A percentile compares a stretch with the other conserved stretches of the same genome.
Evolutionary conservation across 2,329 filamentous ascomycete species (phyloP).

Genomic region (Aspergillus sp.): DNA sequence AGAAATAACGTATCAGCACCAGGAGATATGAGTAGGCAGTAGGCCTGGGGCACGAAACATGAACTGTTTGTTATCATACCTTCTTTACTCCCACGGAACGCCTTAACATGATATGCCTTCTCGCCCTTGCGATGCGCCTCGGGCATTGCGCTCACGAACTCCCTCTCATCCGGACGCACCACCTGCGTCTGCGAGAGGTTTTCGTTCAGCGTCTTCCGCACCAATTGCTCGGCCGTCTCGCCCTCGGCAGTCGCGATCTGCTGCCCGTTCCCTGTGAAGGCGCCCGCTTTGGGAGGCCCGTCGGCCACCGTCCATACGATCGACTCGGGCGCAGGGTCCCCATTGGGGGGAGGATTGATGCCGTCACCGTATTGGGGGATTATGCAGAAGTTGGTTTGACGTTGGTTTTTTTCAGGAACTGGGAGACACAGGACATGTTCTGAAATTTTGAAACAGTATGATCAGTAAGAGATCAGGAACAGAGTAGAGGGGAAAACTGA

Average conservation of each 20-base stretch:
- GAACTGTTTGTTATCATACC: slow-evolving; percentile 39
- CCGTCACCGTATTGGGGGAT: slow-evolving; percentile 55
- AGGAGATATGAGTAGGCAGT: too few species aligned
- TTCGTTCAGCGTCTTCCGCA: slow-evolving; percentile 49
- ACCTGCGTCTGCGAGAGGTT: slow-evolving; percentile 49
- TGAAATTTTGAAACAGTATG: slow-evolving; percentile 13
- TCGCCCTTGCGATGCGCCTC: slow-evolving; percentile 63
- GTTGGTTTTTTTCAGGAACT: slow-evolving; percentile 63
- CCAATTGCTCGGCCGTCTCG: slow-evolving; percentile 47
- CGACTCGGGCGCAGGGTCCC: slow-evolving; percentile 48
- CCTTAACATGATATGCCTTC: slow-evolving; percentile 64
- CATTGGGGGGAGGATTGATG: slow-evolving; percentile 46
- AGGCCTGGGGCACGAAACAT: not conserved
- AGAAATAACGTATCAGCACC: too few species aligned
- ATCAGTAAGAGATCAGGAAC: not conserved
- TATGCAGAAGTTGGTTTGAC: slow-evolving; percentile 63
- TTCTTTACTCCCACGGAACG: slow-evolving; percentile 64
- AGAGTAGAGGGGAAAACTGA: too few species aligned
- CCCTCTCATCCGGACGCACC: slow-evolving; percentile 53
- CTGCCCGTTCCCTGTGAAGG: slow-evolving; percentile 43
- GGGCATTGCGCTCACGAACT: slow-evolving; percentile 60
- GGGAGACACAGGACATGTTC: slow-evolving; percentile 62
- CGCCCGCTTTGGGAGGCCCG: slow-evolving; percentile 46
- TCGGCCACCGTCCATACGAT: slow-evolving; percentile 63
- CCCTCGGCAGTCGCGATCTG: slow-evolving; percentile 45